phyloP scores from a whole-genome alignment of 768 basidiomycete species.

The Pseudohyphozyma bogoriensis region DNA sequence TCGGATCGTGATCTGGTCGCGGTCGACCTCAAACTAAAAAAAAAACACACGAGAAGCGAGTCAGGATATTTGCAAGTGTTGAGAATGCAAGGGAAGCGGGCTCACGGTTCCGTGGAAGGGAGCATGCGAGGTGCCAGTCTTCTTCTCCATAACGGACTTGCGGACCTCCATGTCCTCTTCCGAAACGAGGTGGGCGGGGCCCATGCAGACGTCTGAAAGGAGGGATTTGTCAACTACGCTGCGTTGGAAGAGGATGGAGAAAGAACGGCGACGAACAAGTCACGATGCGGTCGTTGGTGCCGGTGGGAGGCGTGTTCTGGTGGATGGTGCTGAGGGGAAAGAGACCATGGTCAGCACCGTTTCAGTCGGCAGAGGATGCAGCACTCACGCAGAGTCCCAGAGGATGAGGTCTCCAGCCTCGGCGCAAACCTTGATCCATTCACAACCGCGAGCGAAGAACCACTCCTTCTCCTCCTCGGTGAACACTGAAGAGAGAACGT shows the following conservation, averaged over 20 bases:
- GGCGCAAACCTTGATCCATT: conserved; percentile 34
- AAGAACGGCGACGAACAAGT: background rate
- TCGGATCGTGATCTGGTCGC: background rate
- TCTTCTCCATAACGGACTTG: background rate
- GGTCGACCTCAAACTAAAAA: conserved; percentile 6
- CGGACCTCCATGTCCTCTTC: conserved; percentile 7
- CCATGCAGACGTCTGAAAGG: conserved; percentile 11
- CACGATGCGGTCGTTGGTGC: background rate
- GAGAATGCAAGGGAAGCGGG: too few species aligned
- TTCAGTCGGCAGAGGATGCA: too few species aligned
- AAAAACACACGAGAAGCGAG: too few species aligned
- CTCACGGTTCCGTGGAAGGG: conserved; percentile 20
- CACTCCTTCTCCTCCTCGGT: conserved; percentile 34
- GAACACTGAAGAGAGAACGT: conserved; percentile 26
- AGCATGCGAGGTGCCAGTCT: background rate
- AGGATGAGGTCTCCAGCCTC: conserved; percentile 37
- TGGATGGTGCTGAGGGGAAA: background rate
- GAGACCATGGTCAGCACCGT: background rate
- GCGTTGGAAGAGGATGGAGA: background rate
- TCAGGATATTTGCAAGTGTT: too few species aligned
- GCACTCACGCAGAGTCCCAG: conserved; percentile 36
- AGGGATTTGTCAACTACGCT: background rate
- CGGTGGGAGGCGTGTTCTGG: background rate
- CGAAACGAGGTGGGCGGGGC: background rate
- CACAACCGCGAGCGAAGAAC: conserved; percentile 39